Evolutionary conservation across 257 asterid genomes (phyloP).

Genomic region (Capsicum chinense): DNA sequence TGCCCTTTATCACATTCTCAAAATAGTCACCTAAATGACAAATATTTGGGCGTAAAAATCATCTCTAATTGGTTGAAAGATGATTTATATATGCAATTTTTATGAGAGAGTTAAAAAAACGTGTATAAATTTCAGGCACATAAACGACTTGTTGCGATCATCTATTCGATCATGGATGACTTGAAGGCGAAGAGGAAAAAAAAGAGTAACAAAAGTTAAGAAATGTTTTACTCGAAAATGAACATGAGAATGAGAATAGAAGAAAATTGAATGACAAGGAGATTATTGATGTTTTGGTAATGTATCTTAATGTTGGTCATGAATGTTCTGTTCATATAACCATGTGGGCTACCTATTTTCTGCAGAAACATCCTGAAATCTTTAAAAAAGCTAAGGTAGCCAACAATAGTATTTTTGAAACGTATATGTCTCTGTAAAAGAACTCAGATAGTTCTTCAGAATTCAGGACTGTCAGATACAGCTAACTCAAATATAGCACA

Average conservation of each 20-base stretch:
- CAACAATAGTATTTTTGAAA: background rate
- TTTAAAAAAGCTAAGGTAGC: slow-evolving; percentile 74
- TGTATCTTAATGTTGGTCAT: slow-evolving; percentile 96
- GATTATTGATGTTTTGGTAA: slow-evolving; percentile 75
- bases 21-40: too few relatives aligned
- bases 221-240: slow-evolving; percentile 62
- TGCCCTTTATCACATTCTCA: too few relatives aligned
- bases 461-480: too few relatives aligned
- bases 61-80: too few relatives aligned
- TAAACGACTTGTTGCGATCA: slow-evolving; percentile 60
- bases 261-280: slow-evolving; percentile 71
- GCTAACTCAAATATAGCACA: too few relatives aligned
- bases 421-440: too few relatives aligned
- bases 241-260: slow-evolving; percentile 75
- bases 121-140: slow-evolving; percentile 63
- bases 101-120: background rate
- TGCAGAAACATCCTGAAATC: slow-evolving; percentile 69
- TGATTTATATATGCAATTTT: background rate
- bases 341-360: slow-evolving; percentile 80
- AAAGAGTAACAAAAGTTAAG: slow-evolving; percentile 34
- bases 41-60: too few relatives aligned
- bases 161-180: slow-evolving; percentile 57
- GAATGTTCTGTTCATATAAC: slow-evolving; percentile 89
- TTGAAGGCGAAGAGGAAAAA: slow-evolving; percentile 51
- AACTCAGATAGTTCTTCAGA: too few relatives aligned